Conservation (phyloP, 2,329 filamentous ascomycete genomes). For the Fusarium beomiforme region DNA sequence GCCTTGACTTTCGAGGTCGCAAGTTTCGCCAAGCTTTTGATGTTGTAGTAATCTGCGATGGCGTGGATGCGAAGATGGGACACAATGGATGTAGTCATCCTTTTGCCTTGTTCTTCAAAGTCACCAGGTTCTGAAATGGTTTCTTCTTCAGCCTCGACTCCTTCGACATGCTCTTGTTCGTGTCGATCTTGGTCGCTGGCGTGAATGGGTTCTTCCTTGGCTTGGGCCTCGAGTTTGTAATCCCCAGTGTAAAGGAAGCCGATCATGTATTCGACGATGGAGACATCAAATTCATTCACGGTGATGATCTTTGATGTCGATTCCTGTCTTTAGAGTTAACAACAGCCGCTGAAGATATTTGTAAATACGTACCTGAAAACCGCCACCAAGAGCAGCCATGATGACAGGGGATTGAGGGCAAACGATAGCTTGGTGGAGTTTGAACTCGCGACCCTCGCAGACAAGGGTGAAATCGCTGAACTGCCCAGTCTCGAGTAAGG, state of each 20-base stretch:
- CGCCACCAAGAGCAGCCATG: neutral
- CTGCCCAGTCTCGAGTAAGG: neutral
- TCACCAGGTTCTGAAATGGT: fast-evolving
- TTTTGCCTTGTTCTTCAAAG: no score
- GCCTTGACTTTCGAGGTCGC: neutral
- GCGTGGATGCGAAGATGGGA: neutral
- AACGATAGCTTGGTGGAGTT: neutral
- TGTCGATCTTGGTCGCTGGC: neutral
- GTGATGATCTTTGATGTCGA: neutral
- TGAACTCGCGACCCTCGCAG: neutral
- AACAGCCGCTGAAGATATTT: fast-evolving
- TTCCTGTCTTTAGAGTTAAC: neutral
- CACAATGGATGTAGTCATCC: no score
- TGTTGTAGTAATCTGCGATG: conserved; percentile 1
- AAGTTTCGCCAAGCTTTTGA: neutral
- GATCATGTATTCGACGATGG: neutral
- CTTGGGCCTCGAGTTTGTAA: neutral
- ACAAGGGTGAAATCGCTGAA: neutral
- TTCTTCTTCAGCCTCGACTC: neutral
- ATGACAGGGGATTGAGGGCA: conserved; percentile 7
- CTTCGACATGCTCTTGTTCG: fast-evolving
- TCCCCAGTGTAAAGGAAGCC: neutral
- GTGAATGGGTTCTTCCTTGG: fast-evolving
- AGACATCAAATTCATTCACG: neutral
- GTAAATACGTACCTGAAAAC: neutral